Evolutionary conservation across 371 early-diverging fungal genomes (phyloP), one percentile per base, ranked within the genome.

Genomic region (Mortierella polycephala): DNA sequence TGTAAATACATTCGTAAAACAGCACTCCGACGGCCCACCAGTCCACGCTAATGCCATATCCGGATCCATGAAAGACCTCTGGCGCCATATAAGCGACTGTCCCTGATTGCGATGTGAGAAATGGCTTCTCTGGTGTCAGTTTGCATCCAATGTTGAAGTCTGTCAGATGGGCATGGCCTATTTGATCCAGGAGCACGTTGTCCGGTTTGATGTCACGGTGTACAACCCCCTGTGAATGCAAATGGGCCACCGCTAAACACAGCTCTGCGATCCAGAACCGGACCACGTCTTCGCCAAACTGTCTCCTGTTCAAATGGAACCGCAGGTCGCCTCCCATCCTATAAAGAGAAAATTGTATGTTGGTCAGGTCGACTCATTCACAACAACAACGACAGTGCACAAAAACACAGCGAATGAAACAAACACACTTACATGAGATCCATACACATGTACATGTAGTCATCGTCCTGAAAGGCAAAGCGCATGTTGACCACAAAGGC

Each of bases 11-110:
- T 68, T 92, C 92, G 67, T 89, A 97, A 21, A 97, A 75, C 8
- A 93, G 82, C 13, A 96, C 90, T 0, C 96, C 99, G n/a, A 96
- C 67, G 11, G 93, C 87, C 99, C 99, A 98, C 93, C 96, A 95
- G 81, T 98, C 95, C 14, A 93, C 89, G 5, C 89, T 85, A 67
- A 87, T 85, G 46, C 85, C 86, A 72, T 96, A 96, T 5, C 93
- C 93, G 10, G 87, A 85, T 9, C 87, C 85, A 50, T 83, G 83
- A 62, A 93, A 91, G 3, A 96, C 85, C 70, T 96, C 96, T 2
- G 96, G 96, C 5, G 96, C 95, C 92, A 95, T 96, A 71, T 94
- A 93, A 50, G 88, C 89, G 21, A 85, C 88, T 9, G 93, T 92
- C 1, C 95, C 95, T 57, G 94, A 94, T 55, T 91, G 90, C 12